Evolutionary conservation across 73 alveolate genomes (phyloP), one percentile per base, ranked within the genome.

Genomic region (Effrenium voratum): DNA sequence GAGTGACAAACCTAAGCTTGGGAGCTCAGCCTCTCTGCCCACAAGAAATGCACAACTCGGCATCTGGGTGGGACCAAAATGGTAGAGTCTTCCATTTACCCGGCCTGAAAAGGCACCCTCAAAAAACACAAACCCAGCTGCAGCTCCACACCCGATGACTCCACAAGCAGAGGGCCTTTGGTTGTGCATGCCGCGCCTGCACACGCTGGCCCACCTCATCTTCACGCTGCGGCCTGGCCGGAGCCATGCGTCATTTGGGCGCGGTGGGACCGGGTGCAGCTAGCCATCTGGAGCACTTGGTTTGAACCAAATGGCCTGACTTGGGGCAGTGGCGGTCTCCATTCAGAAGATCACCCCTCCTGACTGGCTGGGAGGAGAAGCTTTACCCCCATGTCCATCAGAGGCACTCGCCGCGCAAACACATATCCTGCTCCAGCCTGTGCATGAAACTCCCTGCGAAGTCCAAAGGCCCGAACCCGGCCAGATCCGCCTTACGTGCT

Each of bases 171-270:
- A 8, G 19, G 63, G 63, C 8, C 26, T 19, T 52, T 8, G 8
- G 26, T 19, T 19, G 8, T 26, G 13, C 16, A 44, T 26, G 45
- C 15, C 6, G 44, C 70, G n/a, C 96, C 96, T 88, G 96, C 76
- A 88, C 96, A 5, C 96, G 96, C 52, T 88, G 96, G 43, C 96
- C 96, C 43, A 88, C 96, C 52, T 88, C 96, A 68, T 88, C 96
- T 52, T 88, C 96, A 40, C 96, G 96, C 85, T 34, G 55, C 43
- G 96, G 96, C 96, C 96, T 88, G 82, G 49, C 28, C 36, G 8
- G 28, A 57, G 28, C n/a, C 30, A 4, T 57, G 72, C 28, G 28
- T 15, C 0, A 57, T 32, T 63, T 63, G 40, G 32, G 38, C 77
- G 1, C 77, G 26, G 40, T 34, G 77, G 41, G 13, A 8, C 40